Evolutionary conservation across 1,139 yeast genomes (phyloP).

Genomic region (Lodderomyces oxycetoniae): DNA sequence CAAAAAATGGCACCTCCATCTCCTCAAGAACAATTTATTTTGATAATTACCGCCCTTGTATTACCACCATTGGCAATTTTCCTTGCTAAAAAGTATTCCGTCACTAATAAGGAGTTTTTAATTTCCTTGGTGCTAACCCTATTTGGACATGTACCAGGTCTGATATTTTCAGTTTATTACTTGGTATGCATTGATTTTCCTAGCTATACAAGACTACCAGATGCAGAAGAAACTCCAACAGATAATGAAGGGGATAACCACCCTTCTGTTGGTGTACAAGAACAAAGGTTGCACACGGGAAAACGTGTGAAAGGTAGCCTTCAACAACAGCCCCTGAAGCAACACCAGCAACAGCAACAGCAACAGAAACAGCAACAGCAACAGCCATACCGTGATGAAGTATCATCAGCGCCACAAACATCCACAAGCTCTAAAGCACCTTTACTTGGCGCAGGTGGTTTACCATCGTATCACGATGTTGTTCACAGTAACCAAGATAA

Average conservation of each 20-base stretch:
- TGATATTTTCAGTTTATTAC: constrained; percentile 31
- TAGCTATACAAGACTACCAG: too few relatives aligned
- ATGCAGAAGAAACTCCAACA: too few relatives aligned
- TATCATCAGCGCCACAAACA: not conserved
- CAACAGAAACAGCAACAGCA: constrained; percentile 9
- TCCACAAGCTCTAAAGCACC: not conserved
- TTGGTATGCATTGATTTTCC: constrained; percentile 23
- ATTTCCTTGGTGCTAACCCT: constrained; percentile 33
- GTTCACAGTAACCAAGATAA: constrained; percentile 11
- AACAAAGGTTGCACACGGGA: constrained; percentile 3
- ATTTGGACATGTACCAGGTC: constrained; percentile 38
- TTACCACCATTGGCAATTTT: constrained; percentile 41
- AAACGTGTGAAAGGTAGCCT: not conserved
- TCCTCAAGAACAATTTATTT: constrained; percentile 19
- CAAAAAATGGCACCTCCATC: constrained; percentile 5
- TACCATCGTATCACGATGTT: constrained; percentile 29
- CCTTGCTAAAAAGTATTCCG: constrained; percentile 21
- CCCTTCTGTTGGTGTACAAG: constrained; percentile 11
- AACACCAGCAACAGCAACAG: not conserved
- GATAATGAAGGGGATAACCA: constrained; percentile 9
- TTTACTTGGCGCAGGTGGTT: constrained; percentile 12
- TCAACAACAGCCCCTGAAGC: constrained; percentile 1
- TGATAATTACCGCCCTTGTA: constrained; percentile 30
- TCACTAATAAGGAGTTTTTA: constrained; percentile 33
- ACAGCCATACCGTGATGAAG: constrained; percentile 5